Conservation (phyloP, 1,139 yeast genomes). For the Sugiyamaella grinbergsii region DNA sequence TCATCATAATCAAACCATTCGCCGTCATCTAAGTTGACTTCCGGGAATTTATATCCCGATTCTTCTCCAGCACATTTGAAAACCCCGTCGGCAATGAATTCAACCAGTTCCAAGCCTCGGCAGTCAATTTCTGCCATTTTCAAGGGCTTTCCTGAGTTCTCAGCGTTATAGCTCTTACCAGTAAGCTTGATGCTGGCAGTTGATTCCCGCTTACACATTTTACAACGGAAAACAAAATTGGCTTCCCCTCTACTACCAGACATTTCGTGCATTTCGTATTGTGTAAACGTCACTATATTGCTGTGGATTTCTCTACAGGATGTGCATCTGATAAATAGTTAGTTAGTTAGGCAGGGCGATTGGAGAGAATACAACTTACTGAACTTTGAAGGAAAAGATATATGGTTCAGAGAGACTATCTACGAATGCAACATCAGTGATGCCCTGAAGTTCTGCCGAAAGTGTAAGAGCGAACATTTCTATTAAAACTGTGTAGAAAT, state of each 20-base stretch:
- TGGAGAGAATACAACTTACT: slow-evolving; percentile 35
- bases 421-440: slow-evolving; percentile 63
- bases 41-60: slow-evolving; percentile 55
- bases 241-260: slow-evolving; percentile 81
- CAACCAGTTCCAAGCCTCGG: slow-evolving; percentile 76
- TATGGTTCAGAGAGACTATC: slow-evolving; percentile 66
- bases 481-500: too few species aligned
- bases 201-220: slow-evolving; percentile 59
- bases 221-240: slow-evolving; percentile 78
- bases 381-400: slow-evolving; percentile 71
- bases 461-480: slow-evolving; percentile 54
- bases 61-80: slow-evolving; percentile 64
- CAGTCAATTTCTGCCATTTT: slow-evolving; percentile 72
- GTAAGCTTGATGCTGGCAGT: slow-evolving; percentile 35
- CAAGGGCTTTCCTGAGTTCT: slow-evolving; percentile 45
- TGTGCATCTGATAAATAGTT: slow-evolving; percentile 52
- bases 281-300: slow-evolving; percentile 71
- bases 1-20: slow-evolving; percentile 98
- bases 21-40: slow-evolving; percentile 71
- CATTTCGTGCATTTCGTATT: slow-evolving; percentile 60
- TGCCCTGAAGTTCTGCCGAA: slow-evolving; percentile 62
- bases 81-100: slow-evolving; percentile 68
- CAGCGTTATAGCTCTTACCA: slow-evolving; percentile 40
- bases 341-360: background rate
- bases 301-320: slow-evolving; percentile 77